Base-by-base conservation (phyloP, 495 filamentous ascomycete species). In the Trichoderma gamsii region DNA sequence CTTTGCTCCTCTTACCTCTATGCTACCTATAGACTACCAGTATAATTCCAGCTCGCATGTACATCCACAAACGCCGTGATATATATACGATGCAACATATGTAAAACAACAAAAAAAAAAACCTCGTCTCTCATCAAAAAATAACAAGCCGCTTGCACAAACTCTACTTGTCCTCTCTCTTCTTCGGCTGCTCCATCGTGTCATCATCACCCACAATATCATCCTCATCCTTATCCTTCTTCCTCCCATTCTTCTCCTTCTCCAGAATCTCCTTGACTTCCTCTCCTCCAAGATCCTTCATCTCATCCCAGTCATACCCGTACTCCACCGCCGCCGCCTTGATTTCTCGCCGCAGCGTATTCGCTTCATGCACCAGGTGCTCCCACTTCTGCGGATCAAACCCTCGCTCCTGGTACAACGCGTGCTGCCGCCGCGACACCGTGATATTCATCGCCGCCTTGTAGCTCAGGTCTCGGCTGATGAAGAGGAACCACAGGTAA, bases 241-340 rank as follows among this genome's bases (percentile, higher is more conserved):
- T 73, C 46, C 73, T 72, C 16, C 73, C 73, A 18, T 70, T 75
- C 21, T 72, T 73, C 51, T 91, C 86, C 67, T 90, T 82, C 71
- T 85, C 88, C 72, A 96, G 76, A 9, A 88, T 87, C 67, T 90
- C 82, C 65, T 84, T 88, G 2, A 96, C 91, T 41, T 81, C 84
- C 72, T 92, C 86, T 51, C 88, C 87, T n/a, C 87, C 85, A 59
- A 92, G 88, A 76, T 97, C 92, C 65, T 80, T 79, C 63, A 78
- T 83, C 79, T 97, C 93, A 77, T 98, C 86, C 93, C 93, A 97
- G 25, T 93, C 91, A n/a, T 92, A 91, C 72, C 95, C 92, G 77
- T 97, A 97, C 75, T 97, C 91, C 29, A 87, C 85, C 0, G 94
- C 92, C 49, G 97, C 87, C 6, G 78, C 82, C 75, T 88, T 90